These are phyloP conservation scores for Saccharomycopsis synnaedendra DNA, from an alignment of 805 yeast genomes.

Conservation along the genomic window DNA sequence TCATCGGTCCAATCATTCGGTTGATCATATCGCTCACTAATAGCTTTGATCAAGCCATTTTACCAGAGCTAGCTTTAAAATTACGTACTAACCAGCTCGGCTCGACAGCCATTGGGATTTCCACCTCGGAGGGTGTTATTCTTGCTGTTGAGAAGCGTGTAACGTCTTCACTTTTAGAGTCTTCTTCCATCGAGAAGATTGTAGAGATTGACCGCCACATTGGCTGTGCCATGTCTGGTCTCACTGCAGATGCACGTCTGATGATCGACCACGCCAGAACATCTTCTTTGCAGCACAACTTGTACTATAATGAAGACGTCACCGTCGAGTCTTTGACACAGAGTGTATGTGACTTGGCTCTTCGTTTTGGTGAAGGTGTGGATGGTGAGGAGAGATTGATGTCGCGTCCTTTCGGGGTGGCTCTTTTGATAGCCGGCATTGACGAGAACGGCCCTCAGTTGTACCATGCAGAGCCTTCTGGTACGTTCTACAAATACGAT, in stretches of 20 bases:
- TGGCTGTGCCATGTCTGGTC: conserved; percentile 98
- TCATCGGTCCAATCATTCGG: not conserved
- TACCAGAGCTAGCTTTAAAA: not conserved
- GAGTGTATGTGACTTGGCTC: conserved; percentile 91
- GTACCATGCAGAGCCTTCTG: conserved; percentile 98
- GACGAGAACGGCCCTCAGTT: conserved; percentile 93
- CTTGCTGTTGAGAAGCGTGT: conserved; percentile 96
- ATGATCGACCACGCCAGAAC: conserved; percentile 98
- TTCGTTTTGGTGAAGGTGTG: conserved; percentile 83
- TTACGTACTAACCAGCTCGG: conserved; percentile 35
- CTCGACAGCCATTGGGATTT: conserved; percentile 96
- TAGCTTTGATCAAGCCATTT: not conserved
- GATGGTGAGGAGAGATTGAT: conserved; percentile 74
- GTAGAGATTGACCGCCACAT: conserved; percentile 89
- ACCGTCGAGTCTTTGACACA: conserved; percentile 91
- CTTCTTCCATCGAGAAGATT: conserved; percentile 89
- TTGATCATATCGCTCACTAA: not conserved
- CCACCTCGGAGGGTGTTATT: conserved; percentile 91
- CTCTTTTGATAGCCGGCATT: conserved; percentile 86
- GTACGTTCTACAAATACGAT: conserved; percentile 93
- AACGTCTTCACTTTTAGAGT: conserved; percentile 82
- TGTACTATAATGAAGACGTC: conserved; percentile 86
- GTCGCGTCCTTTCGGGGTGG: conserved; percentile 99
- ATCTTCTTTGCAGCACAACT: conserved; percentile 71
- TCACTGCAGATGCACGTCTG: conserved; percentile 97